These are phyloP conservation scores for carrot (Daucus carota) DNA, from an alignment of 129 eudicot genomes.

Conservation along the genomic window DH1_v3.0 NC_030382.2:57121001-57121500, in stretches of 20 bases:
- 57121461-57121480: slow-evolving; percentile 6
- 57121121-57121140: slow-evolving; percentile 58
- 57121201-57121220: slow-evolving; percentile 5
- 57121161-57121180: slow-evolving; percentile 73
- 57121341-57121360: slow-evolving; percentile 81
- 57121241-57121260: background rate
- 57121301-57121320: slow-evolving; percentile 75
- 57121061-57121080: background rate
- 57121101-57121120: slow-evolving; percentile 30
- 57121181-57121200: slow-evolving; percentile 71
- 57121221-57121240: slow-evolving; percentile 19
- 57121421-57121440: slow-evolving; percentile 72
- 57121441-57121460: slow-evolving; percentile 40
- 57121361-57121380: slow-evolving; percentile 71
- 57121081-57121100: background rate
- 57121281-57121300: background rate
- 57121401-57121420: slow-evolving; percentile 87
- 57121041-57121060: background rate
- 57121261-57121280: background rate
- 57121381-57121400: slow-evolving; percentile 73
- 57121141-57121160: slow-evolving; percentile 56
- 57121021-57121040: background rate
- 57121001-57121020: slow-evolving; percentile 34
- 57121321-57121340: slow-evolving; percentile 49
- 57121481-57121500: background rate